Base-by-base conservation (phyloP, 805 yeast genomes). In the Saccharomycopsis synnaedendra region DNA sequence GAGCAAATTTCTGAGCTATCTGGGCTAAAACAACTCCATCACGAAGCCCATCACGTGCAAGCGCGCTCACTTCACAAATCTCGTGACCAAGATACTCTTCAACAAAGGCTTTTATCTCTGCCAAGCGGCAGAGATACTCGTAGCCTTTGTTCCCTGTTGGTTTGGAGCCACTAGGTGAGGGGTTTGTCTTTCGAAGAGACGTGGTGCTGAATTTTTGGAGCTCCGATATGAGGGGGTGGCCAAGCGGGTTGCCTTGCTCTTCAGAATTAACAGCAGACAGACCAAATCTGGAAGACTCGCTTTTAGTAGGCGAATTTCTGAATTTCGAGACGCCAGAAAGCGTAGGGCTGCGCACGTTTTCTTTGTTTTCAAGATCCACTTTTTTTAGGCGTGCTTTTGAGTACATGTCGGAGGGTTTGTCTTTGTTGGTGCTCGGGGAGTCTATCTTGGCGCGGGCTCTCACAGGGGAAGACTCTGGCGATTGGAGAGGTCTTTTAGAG, bases 11-110 rank as follows among this genome's bases (percentile, higher is more conserved):
- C 55, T 78, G 75, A 5, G 95, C 80, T 39, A 90, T 63, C 58
- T 84, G 79, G 2, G 97, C 97, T 35, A 93, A 66, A 41, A 79
- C 70, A 1, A 89, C 88, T 54, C 98, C 98, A 64, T 90, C 83
- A 54, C 89, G 72, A 32, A 93, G 65, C 39, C 78, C 75, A 42
- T 82, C 77, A 36, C 84, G 78, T 5, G 67, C 60, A 41, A 85
- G 65, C 40, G 80, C 76, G 3, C 73, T 67, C 2, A 78, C 79
- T 0, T 77, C 64, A 0, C 80, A 76, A 8, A 85, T 68, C 28
- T 63, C 63, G 54, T 80, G 85, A 3, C 67, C 72, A n/a, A 83
- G 69, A 9, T 85, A 72, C 8, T 64, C 60, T 62, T 82, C 85
- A 38, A 86, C 73, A 95, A 95, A 86, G 49, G 70, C 70, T 58